phyloP scores from a whole-genome alignment of 2,329 filamentous ascomycete species.

The Teratosphaeria gauchensis region DNA sequence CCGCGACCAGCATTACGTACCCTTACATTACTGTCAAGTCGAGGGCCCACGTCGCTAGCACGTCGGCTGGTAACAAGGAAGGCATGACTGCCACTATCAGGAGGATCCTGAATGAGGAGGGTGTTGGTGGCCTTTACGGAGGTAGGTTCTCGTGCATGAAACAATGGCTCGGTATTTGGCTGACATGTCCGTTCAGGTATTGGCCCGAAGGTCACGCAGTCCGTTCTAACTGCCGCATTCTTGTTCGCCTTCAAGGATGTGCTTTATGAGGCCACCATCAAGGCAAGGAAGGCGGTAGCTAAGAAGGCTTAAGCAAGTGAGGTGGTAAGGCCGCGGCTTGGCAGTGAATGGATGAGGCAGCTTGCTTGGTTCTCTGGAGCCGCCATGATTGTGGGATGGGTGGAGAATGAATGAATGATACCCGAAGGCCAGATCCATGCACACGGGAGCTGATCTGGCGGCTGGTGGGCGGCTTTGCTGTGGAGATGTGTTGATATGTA shows the following conservation, averaged over 20 bases:
- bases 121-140: slow-evolving; percentile 86
- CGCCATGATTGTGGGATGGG: neutral
- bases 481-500: neutral
- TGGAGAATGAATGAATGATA: neutral
- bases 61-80: slow-evolving; percentile 53
- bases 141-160: slow-evolving; percentile 43
- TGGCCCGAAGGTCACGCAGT: slow-evolving; percentile 91
- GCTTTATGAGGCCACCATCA: slow-evolving; percentile 73
- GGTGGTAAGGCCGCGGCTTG: neutral
- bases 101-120: slow-evolving; percentile 76
- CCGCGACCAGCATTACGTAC: slow-evolving; percentile 89
- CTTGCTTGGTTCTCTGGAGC: neutral
- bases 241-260: slow-evolving; percentile 98
- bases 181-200: slow-evolving; percentile 52
- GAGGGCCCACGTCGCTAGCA: slow-evolving; percentile 80
- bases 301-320: neutral
- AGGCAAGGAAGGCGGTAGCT: slow-evolving; percentile 40
- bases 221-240: slow-evolving; percentile 90
- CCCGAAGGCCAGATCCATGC: neutral
- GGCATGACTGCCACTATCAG: slow-evolving; percentile 69
- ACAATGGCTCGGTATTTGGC: neutral
- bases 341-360: neutral
- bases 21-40: slow-evolving; percentile 99
- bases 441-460: neutral
- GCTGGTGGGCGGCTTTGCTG: neutral